Base-by-base conservation (phyloP, 139 green algal species). In the Coccomyxa sp. region DNA sequence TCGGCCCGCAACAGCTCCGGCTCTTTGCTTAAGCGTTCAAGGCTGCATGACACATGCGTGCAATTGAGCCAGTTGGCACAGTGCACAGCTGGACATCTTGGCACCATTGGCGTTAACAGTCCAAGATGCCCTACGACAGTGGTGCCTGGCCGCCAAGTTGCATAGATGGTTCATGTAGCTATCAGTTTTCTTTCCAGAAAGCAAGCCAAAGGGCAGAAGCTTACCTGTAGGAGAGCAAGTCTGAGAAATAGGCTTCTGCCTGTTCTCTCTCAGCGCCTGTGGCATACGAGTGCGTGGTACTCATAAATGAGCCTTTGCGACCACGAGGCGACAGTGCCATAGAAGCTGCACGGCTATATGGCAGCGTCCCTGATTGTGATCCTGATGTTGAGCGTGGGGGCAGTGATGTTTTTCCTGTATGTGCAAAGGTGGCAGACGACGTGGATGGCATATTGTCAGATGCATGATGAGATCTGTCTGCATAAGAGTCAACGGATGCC, bases 21-120 rank as follows among this genome's bases (percentile, higher is more conserved):
- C 85, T 99, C 96, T 86, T 97, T 97, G 71, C 90, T 89, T 21
- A 99, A 83, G 14, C 95, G 89, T 27, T 98, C 95, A 58, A 98
- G 63, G 88, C 89, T 93, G 89, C 86, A 77, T 11, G 38, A 51
- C 38, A 51, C 38, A 7, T 51, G 38, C 38, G 38, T 51, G 38
- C 7, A 11, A 51, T 51, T 51, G 7, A 51, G 38, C 38, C 3
- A 51, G 3, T 51, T 51, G 38, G 38, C 38, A 3, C 38, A 51
- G 38, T 51, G 38, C 38, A 51, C 38, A 51, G 38, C 38, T 51
- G 38, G 38, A 51, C 38, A 51, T 51, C 38, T 51, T 51, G 38
- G 3, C 38, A 51, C 7, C 38, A n/a, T n/a, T n/a, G n/a, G n/a
- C n/a, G n/a, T n/a, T n/a, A 51, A 51, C 38, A 51, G 38, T 51